Base-by-base conservation (phyloP, 2,329 filamentous ascomycete species). In the Lasiodiplodia sp. region DNA sequence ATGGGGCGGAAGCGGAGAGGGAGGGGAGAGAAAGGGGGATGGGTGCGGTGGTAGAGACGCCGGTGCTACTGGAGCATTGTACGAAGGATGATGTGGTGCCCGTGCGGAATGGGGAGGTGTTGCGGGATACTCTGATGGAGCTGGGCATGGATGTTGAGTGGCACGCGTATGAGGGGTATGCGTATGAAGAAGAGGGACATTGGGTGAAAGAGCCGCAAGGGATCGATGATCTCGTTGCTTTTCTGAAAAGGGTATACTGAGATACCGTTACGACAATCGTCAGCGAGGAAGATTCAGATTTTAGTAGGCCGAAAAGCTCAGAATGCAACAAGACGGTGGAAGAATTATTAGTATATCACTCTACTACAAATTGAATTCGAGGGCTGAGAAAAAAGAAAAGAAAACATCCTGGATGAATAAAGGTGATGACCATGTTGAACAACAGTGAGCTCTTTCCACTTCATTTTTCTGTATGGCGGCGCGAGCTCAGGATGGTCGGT, bases 201-300 rank as follows among this genome's bases (percentile, higher is more conserved):
- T 74, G 72, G 73, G 23, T 73, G 1, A 74, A 72, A 28, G 72
- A 74, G 65, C 71, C 71, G 11, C 49, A 69, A 28, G 73, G 72
- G 1, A 60, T 74, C 8, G 71, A 74, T 58, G 72, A 74, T 40
- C 37, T 74, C 4, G 67, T 72, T 14, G 57, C 40, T 5, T 73
- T 74, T 52, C 38, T 71, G 21, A 28, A 44, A 7, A 58, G 8
- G 8, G n/a, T 58, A n/a, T 16, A 16, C 10, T 28, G n/a, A 38
- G 23, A 31, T 7, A n/a, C 16, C 10, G 18, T 37, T 4, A 18
- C 23, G 4, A 21, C 4, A 10, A 25, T 18, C 8, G n/a, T 47
- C n/a, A 25, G 11, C 1, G 6, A 31, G 25, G 12, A 16, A 7
- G 25, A 6, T 16, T 55, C 23, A 23, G 23, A n/a, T 10, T 25